A percentile compares a stretch with the other conserved stretches of the same genome.
phyloP scores from a whole-genome alignment of 306 rosid species.

The Erythrophleum fordii region DNA sequence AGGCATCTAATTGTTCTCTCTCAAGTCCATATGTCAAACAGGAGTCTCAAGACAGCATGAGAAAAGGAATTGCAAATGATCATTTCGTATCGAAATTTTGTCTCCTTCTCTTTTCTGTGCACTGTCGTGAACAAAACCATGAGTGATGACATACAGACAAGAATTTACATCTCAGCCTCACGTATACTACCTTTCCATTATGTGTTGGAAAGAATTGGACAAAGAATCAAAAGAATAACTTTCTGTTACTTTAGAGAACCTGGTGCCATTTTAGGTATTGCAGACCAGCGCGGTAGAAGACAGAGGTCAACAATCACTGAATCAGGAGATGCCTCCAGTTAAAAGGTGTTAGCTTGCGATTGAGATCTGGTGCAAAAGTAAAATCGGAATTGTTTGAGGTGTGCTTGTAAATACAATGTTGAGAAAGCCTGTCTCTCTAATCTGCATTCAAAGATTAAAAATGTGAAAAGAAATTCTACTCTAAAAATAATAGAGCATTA shows the following conservation, averaged over 20 bases:
- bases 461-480: background rate
- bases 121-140: constrained; percentile 27
- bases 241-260: constrained; percentile 37
- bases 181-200: constrained; percentile 22
- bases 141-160: constrained; percentile 35
- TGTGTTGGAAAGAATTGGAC: constrained; percentile 42
- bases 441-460: constrained; percentile 48
- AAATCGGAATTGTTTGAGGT: constrained; percentile 25
- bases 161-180: constrained; percentile 39
- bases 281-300: constrained; percentile 30
- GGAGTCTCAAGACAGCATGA: background rate
- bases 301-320: constrained; percentile 31
- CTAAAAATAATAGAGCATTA: constrained; percentile 20
- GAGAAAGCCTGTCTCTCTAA: constrained; percentile 37
- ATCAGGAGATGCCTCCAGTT: constrained; percentile 31
- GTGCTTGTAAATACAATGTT: constrained; percentile 15
- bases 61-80: constrained; percentile 1
- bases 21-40: background rate
- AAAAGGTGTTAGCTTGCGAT: constrained; percentile 14
- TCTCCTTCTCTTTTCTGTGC: constrained; percentile 28
- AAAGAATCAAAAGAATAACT: constrained; percentile 27
- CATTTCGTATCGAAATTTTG: background rate
- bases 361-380: constrained; percentile 15
- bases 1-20: background rate
- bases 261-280: constrained; percentile 33